These are phyloP conservation scores for Fistulinella prunicolor DNA, from an alignment of 768 basidiomycete species.

Conservation along the genomic window DNA sequence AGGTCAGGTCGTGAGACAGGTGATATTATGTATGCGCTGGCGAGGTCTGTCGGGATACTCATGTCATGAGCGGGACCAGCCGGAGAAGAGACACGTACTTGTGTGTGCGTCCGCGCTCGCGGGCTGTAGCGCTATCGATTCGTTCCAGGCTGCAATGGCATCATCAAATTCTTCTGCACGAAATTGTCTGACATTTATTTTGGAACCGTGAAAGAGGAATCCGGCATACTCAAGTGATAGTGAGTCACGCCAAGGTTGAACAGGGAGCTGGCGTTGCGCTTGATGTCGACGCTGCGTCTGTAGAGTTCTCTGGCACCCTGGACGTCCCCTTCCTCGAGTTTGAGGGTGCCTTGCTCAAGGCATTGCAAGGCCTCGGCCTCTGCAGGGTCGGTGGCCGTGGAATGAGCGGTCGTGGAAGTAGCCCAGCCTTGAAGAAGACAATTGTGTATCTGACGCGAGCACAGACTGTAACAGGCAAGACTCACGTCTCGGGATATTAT, in stretches of 20 bases:
- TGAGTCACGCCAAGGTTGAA: slow-evolving; percentile 90
- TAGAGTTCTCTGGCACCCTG: slow-evolving; percentile 75
- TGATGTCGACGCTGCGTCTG: slow-evolving; percentile 75
- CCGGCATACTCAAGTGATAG: slow-evolving; percentile 76
- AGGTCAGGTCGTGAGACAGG: slow-evolving; percentile 79
- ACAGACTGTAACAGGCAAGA: slow-evolving; percentile 15
- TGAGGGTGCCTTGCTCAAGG: slow-evolving; percentile 79
- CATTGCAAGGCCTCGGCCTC: slow-evolving; percentile 75
- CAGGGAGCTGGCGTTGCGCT: slow-evolving; percentile 73
- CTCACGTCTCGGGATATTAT: slow-evolving; percentile 27
- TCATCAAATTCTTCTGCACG: slow-evolving; percentile 79
- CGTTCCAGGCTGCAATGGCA: slow-evolving; percentile 84
- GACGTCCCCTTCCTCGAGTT: slow-evolving; percentile 84
- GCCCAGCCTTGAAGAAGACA: slow-evolving; percentile 55
- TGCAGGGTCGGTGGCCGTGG: slow-evolving; percentile 79
- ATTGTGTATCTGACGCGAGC: slow-evolving; percentile 1
- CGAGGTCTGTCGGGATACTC: slow-evolving; percentile 57
- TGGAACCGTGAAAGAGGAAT: slow-evolving; percentile 11
- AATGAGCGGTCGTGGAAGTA: slow-evolving; percentile 75
- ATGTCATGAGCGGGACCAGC: slow-evolving; percentile 19
- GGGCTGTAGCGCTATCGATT: slow-evolving; percentile 77
- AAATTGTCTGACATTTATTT: slow-evolving; percentile 16
- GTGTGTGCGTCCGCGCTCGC: slow-evolving; percentile 85
- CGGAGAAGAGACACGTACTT: slow-evolving; percentile 48
- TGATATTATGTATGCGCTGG: slow-evolving; percentile 86